Evolutionary conservation across 169 alveolate genomes (phyloP).

Genomic region (Theileria parva): DNA sequence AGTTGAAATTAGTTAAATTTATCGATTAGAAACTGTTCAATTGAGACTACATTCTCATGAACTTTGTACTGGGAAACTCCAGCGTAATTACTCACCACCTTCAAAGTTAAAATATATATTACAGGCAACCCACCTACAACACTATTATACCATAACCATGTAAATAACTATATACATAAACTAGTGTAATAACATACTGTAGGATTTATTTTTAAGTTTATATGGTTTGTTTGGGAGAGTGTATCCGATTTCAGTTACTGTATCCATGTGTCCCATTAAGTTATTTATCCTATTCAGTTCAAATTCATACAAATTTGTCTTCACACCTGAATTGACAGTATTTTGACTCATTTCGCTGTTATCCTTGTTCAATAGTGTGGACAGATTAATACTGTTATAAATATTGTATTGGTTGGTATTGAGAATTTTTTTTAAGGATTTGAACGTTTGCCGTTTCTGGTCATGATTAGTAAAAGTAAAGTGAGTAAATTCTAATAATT

Average conservation of each 20-base stretch:
- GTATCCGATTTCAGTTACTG: conserved; percentile 30
- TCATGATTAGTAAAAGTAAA: conserved; percentile 14
- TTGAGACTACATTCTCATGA: conserved; percentile 37
- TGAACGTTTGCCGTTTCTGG: conserved; percentile 36
- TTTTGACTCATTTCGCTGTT: neutral
- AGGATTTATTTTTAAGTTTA: conserved; percentile 11
- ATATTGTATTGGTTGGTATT: neutral
- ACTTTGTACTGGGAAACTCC: conserved; percentile 48
- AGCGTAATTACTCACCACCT: conserved; percentile 37
- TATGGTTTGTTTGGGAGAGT: conserved; percentile 35
- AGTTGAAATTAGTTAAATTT: neutral
- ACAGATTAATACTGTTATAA: neutral
- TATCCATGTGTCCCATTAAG: conserved; percentile 40
- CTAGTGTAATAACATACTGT: conserved; percentile 15
- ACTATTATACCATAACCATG: neutral
- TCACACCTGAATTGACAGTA: neutral
- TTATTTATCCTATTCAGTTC: neutral
- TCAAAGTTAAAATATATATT: conserved; percentile 35
- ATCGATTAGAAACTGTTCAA: conserved; percentile 25
- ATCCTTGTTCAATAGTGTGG: neutral
- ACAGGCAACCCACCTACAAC: conserved; percentile 43
- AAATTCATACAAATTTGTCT: conserved; percentile 6
- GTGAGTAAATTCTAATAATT: conserved; percentile 38
- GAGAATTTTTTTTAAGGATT: conserved; percentile 13
- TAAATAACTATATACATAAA: neutral